phyloP scores from a whole-genome alignment of 1,284 basidiomycete genomes.

The Pascua sp. region DNA sequence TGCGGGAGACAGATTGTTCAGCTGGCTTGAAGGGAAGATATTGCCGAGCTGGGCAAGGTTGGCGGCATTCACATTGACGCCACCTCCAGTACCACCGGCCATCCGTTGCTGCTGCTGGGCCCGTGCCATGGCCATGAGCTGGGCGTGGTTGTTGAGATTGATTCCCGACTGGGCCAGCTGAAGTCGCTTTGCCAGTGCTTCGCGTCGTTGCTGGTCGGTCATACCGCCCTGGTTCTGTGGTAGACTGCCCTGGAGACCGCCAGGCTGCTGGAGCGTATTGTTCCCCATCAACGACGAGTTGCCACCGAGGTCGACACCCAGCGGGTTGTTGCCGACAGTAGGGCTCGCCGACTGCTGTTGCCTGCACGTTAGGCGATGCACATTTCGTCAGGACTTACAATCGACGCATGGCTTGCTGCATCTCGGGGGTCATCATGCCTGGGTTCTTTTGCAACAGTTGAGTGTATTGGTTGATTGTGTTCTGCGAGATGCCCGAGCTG shows the following conservation, averaged over 20 bases:
- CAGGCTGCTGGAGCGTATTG: slow-evolving; percentile 4
- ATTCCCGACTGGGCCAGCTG: slow-evolving; percentile 8
- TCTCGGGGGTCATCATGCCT: slow-evolving; percentile 12
- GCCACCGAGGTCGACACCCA: not conserved
- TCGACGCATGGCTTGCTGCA: slow-evolving; percentile 10
- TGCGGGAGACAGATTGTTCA: slow-evolving; percentile 5
- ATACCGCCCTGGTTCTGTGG: not conserved
- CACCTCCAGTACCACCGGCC: too few relatives aligned
- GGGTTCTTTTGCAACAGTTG: slow-evolving; percentile 7
- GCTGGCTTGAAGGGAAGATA: slow-evolving; percentile 7
- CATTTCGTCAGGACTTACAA: slow-evolving; percentile 5
- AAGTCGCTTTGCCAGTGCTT: slow-evolving; percentile 7
- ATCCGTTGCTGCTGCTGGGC: slow-evolving; percentile 7
- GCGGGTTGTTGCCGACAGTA: not conserved
- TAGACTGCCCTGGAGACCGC: not conserved
- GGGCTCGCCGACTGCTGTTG: slow-evolving; percentile 3
- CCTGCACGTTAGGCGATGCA: too few relatives aligned
- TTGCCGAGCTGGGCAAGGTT: slow-evolving; percentile 13
- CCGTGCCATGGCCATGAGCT: slow-evolving; percentile 3
- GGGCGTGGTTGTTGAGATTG: slow-evolving; percentile 4
- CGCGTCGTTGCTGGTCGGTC: slow-evolving; percentile 5
- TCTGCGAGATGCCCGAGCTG: slow-evolving; percentile 1
- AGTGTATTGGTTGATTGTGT: slow-evolving; percentile 13
- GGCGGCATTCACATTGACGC: too few relatives aligned
- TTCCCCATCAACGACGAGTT: slow-evolving; percentile 7